These are phyloP conservation scores for Cercophora newfieldiana DNA, from an alignment of 495 filamentous ascomycete species.

Conservation along the genomic window DNA sequence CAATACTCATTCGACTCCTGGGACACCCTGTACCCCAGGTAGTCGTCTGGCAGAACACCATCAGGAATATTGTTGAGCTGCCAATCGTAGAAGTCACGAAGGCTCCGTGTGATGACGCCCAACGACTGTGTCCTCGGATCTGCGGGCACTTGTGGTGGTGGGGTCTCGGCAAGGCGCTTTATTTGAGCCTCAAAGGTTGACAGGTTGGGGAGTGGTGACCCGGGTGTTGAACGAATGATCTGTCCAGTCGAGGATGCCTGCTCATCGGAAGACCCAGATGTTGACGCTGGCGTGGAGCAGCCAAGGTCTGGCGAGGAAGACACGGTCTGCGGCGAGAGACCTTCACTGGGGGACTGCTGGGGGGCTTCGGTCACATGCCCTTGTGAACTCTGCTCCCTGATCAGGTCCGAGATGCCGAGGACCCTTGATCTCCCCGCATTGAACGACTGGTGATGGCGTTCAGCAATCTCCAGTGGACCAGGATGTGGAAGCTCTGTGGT, in stretches of 20 bases:
- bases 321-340: conserved; percentile 3
- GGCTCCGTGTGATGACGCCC: conserved; percentile 29
- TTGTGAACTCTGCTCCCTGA: conserved; percentile 16
- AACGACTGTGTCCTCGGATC: conserved; percentile 29
- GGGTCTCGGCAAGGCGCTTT: conserved; percentile 20
- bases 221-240: conserved; percentile 5
- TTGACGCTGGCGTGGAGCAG: conserved; percentile 23
- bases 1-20: conserved; percentile 32
- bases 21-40: conserved; percentile 23
- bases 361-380: neutral
- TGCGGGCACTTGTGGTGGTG: conserved; percentile 21
- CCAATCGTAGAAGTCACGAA: conserved; percentile 35
- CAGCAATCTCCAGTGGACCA: neutral
- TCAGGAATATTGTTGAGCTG: conserved; percentile 30
- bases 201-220: conserved; percentile 21
- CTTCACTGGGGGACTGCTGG: conserved; percentile 9
- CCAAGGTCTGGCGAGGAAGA: conserved; percentile 19
- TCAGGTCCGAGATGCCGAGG: conserved; percentile 31
- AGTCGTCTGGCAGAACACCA: conserved; percentile 33
- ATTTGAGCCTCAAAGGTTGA: conserved; percentile 28
- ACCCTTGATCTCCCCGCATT: conserved; percentile 12
- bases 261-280: conserved; percentile 20
- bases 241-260: neutral
- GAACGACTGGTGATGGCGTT: neutral
- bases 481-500: neutral